A percentile compares a stretch with the other conserved stretches of the same genome.
Evolutionary conservation across 129 eudicot genomes (phyloP).

Genomic region (Erigeron canadensis): DNA sequence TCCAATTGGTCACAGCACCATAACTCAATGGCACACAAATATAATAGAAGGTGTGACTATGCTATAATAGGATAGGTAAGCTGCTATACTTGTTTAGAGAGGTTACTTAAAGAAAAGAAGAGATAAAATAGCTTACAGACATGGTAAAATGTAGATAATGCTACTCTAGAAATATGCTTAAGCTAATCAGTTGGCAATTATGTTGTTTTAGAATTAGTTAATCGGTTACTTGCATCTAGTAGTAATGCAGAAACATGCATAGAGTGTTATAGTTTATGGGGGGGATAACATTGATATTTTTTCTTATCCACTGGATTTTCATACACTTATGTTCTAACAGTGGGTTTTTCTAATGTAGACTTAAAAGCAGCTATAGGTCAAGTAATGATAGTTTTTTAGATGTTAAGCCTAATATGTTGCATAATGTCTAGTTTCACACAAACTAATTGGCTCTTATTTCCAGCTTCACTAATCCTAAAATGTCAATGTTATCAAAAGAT

Average conservation of each 20-base stretch:
- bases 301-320: background rate
- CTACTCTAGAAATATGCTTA: slow-evolving; percentile 12
- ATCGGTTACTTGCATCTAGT: background rate
- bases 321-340: background rate
- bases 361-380: slow-evolving; percentile 16
- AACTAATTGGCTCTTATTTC: slow-evolving; percentile 9
- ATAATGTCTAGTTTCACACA: slow-evolving; percentile 3
- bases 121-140: background rate
- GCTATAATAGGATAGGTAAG: slow-evolving; percentile 2
- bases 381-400: slow-evolving; percentile 1
- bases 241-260: background rate
- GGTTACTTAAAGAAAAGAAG: background rate
- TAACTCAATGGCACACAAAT: background rate
- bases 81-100: slow-evolving; percentile 1
- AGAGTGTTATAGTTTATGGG: background rate
- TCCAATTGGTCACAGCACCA: slow-evolving; percentile 2
- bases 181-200: background rate
- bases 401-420: slow-evolving; percentile 17
- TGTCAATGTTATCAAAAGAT: slow-evolving; percentile 5
- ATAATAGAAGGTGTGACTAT: slow-evolving; percentile 1
- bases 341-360: slow-evolving; percentile 7
- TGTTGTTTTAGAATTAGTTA: background rate
- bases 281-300: background rate
- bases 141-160: slow-evolving; percentile 15
- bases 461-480: slow-evolving; percentile 3